Conservation (phyloP, 805 yeast genomes). For the Sugiyamaella smithiae region DNA sequence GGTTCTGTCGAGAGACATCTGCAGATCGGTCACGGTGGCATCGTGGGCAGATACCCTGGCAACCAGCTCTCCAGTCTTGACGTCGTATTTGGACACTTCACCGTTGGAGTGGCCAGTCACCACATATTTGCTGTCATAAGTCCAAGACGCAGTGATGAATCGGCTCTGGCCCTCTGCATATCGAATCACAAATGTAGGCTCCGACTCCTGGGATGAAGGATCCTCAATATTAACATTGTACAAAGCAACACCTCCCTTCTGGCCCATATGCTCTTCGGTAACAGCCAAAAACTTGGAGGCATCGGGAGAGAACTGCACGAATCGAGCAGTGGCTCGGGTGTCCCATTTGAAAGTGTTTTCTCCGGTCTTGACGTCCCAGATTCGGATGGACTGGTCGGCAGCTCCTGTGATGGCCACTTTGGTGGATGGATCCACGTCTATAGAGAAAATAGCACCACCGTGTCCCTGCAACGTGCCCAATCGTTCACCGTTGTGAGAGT, state of each 20-base stretch:
- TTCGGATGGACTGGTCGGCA: conserved; percentile 80
- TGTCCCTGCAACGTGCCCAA: conserved; percentile 89
- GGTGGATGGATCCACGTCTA: conserved; percentile 76
- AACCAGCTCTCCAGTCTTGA: conserved; percentile 67
- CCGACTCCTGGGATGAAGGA: conserved; percentile 40
- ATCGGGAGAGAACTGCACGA: conserved; percentile 81
- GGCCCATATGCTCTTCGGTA: conserved; percentile 91
- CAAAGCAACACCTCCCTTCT: conserved; percentile 69
- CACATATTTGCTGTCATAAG: conserved; percentile 68
- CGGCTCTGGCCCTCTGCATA: conserved; percentile 48
- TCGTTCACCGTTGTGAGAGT: conserved; percentile 92
- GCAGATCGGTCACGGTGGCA: conserved; percentile 75
- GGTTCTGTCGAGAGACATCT: conserved; percentile 79
- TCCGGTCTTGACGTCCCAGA: conserved; percentile 84
- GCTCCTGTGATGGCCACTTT: conserved; percentile 78
- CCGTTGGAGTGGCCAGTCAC: conserved; percentile 91
- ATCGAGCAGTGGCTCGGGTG: conserved; percentile 81
- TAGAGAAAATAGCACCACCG: conserved; percentile 91
- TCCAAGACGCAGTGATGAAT: conserved; percentile 73
- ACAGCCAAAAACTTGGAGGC: conserved; percentile 67
- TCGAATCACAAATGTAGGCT: conserved; percentile 58
- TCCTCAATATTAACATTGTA: conserved; percentile 58
- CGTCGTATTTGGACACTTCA: conserved; percentile 72
- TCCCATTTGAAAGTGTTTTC: conserved; percentile 68
- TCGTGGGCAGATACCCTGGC: conserved; percentile 67